These are phyloP conservation scores for Alternaria sp. DNA, from an alignment of 2,329 filamentous ascomycete species.

Conservation along the genomic window DNA sequence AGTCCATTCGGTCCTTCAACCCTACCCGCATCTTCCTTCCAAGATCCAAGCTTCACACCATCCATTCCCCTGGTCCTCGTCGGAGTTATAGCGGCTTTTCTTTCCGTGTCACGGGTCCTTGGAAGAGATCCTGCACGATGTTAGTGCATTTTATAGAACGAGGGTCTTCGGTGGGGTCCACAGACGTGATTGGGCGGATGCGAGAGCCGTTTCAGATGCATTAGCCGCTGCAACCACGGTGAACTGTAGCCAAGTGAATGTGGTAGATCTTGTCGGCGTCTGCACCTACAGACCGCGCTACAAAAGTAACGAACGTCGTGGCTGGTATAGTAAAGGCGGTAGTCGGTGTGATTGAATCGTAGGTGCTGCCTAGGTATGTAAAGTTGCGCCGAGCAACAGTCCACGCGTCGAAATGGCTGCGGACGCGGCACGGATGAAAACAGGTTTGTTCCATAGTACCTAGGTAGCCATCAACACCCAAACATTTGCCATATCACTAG, in stretches of 20 bases:
- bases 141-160: slow-evolving; percentile 12
- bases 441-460: not conserved
- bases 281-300: slow-evolving; percentile 4
- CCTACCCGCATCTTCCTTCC: not conserved
- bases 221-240: slow-evolving; percentile 3
- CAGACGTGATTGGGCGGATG: slow-evolving; percentile 3
- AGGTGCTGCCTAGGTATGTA: no score
- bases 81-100: slow-evolving; percentile 7
- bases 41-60: not conserved
- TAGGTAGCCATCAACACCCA: not conserved
- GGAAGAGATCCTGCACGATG: slow-evolving; percentile 11
- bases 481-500: no score
- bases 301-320: not conserved
- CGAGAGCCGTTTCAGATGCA: not conserved
- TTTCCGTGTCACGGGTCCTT: slow-evolving; percentile 5
- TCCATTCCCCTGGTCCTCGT: not conserved
- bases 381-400: not conserved
- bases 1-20: slow-evolving; percentile 1
- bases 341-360: not conserved
- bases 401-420: not conserved
- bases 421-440: not conserved
- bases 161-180: slow-evolving; percentile 6
- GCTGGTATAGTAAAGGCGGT: not conserved
- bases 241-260: slow-evolving; percentile 7
- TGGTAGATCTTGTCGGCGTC: slow-evolving; percentile 1